Evolutionary conservation across 768 basidiomycete genomes (phyloP).

Genomic region (Daedaleopsis sinensis): DNA sequence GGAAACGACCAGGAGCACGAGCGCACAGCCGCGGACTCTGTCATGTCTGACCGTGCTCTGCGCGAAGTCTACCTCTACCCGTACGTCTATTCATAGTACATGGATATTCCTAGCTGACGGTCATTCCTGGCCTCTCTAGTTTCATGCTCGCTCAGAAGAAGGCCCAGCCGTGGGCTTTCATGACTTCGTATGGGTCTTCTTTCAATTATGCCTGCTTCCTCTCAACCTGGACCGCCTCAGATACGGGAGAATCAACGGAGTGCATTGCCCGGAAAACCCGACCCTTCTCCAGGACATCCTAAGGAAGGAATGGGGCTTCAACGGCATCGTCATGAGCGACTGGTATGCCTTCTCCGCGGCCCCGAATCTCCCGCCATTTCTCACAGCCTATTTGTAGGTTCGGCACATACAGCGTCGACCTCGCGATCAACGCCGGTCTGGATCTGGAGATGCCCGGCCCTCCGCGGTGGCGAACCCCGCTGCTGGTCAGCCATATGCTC

Average conservation of each 20-base stretch:
- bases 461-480: constrained; percentile 41
- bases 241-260: constrained; percentile 47
- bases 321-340: constrained; percentile 52
- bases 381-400: constrained; percentile 30
- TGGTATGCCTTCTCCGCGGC: constrained; percentile 35
- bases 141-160: constrained; percentile 72
- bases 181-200: constrained; percentile 56
- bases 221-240: constrained; percentile 26
- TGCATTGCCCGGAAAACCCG: constrained; percentile 48
- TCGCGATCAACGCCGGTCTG: constrained; percentile 48
- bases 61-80: constrained; percentile 76
- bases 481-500: constrained; percentile 43
- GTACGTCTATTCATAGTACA: constrained; percentile 38
- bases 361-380: neutral
- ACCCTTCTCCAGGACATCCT: constrained; percentile 44
- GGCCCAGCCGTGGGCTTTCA: constrained; percentile 63
- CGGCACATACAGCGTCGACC: constrained; percentile 46
- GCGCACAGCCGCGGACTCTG: constrained; percentile 63
- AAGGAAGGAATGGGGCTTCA: constrained; percentile 52
- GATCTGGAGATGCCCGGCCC: constrained; percentile 53
- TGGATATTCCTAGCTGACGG: neutral
- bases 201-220: neutral
- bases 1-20: constrained; percentile 78
- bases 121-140: constrained; percentile 32
- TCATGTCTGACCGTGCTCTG: constrained; percentile 65